Evolutionary conservation across 495 filamentous ascomycete species (phyloP), one percentile per base, ranked within the genome.

Genomic region (Neurospora sp.): DNA sequence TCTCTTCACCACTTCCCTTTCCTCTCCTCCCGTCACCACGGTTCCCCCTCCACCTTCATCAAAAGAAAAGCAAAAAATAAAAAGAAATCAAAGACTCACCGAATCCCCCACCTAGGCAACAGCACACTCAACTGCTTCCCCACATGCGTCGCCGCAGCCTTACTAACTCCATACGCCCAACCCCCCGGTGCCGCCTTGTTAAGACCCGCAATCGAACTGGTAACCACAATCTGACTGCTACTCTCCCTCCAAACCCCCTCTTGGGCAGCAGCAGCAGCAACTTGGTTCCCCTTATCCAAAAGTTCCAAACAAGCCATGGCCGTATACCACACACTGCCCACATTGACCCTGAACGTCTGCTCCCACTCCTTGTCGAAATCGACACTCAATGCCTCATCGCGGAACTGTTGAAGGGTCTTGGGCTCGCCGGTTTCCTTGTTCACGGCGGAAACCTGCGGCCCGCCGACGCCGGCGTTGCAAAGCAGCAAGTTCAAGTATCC

Each of bases 401-500:
- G 80, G 70, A 88, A 83, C 53, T 89, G 85, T 8, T 85, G 80
- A 20, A 91, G 81, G 0, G 83, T 80, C 1, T 79, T 81, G 38
- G 79, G 78, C 1, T 79, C 75, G 2, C 45, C 45, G 31, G 73
- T 75, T 1, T 79, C 77, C 4, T 35, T 65, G 53, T 35, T 8
- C 3, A 65, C 53, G 1, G 74, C 53, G 9, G 18, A 76, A 4
- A 84, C 82, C 22, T 79, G 76, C 2, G 90, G 88, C 10, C 90
- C 91, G 27, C 85, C 78, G 35, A 88, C 84, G 18, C 91, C 91
- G 9, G 89, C 87, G 80, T 93, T 93, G 73, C 89, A 89, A 40
- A 92, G 84, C 0, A 93, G 79, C 44, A 93, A 78, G 77, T 93
- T 89, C 41, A 92, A 83, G 73, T 87, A 87, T 5, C 84, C 87